Evolutionary conservation across 805 yeast genomes (phyloP), one percentile per base, ranked within the genome.

Genomic region (Monosporozyma servazzii): DNA sequence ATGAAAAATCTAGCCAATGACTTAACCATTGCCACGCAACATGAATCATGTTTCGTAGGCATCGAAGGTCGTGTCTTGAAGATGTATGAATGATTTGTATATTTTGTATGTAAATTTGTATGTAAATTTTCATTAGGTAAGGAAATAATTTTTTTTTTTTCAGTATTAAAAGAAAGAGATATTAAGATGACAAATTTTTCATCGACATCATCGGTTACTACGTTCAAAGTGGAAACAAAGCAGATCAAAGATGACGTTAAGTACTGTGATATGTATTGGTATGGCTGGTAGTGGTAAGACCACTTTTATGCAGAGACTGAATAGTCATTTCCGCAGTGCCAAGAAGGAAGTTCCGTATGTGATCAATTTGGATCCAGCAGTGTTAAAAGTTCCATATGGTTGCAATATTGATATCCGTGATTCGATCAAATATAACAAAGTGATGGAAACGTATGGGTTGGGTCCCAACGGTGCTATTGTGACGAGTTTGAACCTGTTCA

Each of bases 381-480:
- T 93, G 18, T 71, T 86, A 56, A 87, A 84, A 57, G 84, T 88
- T n/a, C 99, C 99, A 11, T 93, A 82, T 67, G 93, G 90, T 18
- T 85, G 95, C 42, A 89, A 93, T 65, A 89, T 93, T 55, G 99
- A 93, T 69, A 93, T 93, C 56, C 76, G 99, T 62, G 99, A 93
- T 69, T 87, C 97, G 0, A 88, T 93, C 54, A 91, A 93, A 65
- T 93, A 93, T 68, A 87, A 86, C 57, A 89, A 93, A 63, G 98
- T 93, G 44, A 93, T 91, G 98, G 93, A 89, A 60, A 90, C 90
- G 64, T 88, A 91, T 65, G 85, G 87, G 53, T 69, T 93, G 52
- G 99, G 99, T 0, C 99, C 99, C 13, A 93, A 93, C 65, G 99
- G 99, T 52, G 98, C 98, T 2, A 93, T 93, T 64, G 96, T 95